Conservation (phyloP, 305 asterid genomes). For the Euphrasia arctica region DNA sequence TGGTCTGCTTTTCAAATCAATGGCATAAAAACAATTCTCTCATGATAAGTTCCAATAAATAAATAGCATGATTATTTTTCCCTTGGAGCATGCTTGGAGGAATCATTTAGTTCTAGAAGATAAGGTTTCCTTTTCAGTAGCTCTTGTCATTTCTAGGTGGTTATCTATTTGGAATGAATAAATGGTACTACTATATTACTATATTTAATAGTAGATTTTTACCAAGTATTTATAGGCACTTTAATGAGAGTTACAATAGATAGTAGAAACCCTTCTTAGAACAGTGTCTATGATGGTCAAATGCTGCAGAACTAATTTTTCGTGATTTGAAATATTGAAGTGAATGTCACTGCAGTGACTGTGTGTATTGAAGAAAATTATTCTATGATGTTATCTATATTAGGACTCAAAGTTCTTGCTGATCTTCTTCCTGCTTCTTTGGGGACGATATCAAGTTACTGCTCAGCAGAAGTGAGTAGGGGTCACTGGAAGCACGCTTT, state of each 20-base stretch:
- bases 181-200: too few relatives aligned
- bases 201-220: neutral
- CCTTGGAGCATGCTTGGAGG: neutral
- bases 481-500: constrained; percentile 96
- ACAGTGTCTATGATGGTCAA: constrained; percentile 15
- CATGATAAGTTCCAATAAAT: too few relatives aligned
- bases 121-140: neutral
- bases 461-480: constrained; percentile 94
- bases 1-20: neutral
- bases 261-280: constrained; percentile 12
- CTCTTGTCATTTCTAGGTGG: neutral
- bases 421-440: constrained; percentile 97
- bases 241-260: neutral
- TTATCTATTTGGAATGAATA: neutral
- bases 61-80: too few relatives aligned
- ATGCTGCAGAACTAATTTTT: constrained; percentile 18
- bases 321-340: constrained; percentile 23
- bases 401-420: constrained; percentile 99
- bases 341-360: neutral
- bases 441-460: constrained; percentile 83
- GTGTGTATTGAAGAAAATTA: constrained; percentile 24
- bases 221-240: neutral
- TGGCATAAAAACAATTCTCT: too few relatives aligned
- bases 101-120: neutral
- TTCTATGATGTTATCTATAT: constrained; percentile 21